Percentiles rank a stretch among this genome's conserved stretches.
phyloP scores from a whole-genome alignment of 1,139 yeast genomes.

The Meyerozyma carpophila region DNA sequence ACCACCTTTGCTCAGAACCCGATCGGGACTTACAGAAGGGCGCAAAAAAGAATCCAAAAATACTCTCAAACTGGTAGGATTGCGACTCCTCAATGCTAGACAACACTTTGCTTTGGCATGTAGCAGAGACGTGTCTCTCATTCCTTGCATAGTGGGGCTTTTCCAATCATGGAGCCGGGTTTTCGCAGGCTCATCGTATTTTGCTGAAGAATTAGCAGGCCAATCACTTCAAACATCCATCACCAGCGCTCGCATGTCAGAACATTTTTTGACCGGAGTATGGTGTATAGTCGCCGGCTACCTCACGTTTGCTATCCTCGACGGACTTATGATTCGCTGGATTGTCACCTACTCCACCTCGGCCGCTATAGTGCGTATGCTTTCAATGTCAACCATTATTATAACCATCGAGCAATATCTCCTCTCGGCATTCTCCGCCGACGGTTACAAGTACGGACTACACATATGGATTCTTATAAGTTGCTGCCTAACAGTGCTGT shows the following conservation, averaged over 20 bases:
- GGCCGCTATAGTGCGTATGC: conserved; percentile 82
- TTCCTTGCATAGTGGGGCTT: conserved; percentile 59
- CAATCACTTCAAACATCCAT: conserved; percentile 17
- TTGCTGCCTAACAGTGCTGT: conserved; percentile 77
- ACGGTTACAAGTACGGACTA: conserved; percentile 55
- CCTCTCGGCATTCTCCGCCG: conserved; percentile 50
- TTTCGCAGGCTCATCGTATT: conserved; percentile 20
- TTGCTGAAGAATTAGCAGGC: conserved; percentile 16
- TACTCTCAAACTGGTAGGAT: conserved; percentile 51
- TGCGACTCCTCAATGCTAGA: conserved; percentile 63
- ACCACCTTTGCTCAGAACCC: conserved; percentile 1
- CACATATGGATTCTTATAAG: conserved; percentile 91
- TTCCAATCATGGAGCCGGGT: conserved; percentile 50
- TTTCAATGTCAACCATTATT: conserved; percentile 73
- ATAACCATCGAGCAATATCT: conserved; percentile 67
- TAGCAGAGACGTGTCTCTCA: conserved; percentile 66
- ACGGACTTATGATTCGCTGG: conserved; percentile 91
- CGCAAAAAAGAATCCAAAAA: conserved; percentile 7
- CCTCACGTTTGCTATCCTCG: conserved; percentile 76
- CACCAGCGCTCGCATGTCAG: conserved; percentile 60
- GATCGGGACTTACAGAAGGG: conserved; percentile 2
- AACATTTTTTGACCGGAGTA: conserved; percentile 63
- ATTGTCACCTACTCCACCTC: conserved; percentile 82
- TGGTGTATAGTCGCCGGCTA: conserved; percentile 89
- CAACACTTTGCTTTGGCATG: conserved; percentile 72